Base-by-base conservation (phyloP, 2,329 filamentous ascomycete genomes). In the Stylonectria norvegica region DNA sequence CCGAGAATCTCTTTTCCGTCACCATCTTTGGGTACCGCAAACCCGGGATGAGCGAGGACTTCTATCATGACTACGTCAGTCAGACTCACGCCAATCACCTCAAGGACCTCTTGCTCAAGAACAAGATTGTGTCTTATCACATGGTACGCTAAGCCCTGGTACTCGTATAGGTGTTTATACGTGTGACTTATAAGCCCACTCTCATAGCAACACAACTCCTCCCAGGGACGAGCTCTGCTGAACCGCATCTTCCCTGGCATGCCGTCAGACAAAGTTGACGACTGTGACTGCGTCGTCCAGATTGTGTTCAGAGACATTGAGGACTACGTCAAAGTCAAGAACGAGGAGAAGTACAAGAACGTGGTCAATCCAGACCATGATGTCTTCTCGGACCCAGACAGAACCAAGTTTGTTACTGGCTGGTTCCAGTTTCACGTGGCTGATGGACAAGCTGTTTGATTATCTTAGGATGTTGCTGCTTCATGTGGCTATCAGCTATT, bases 21-120 rank as follows among this genome's bases (percentile, higher is more conserved):
- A 55, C 50, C 10, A 55, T 55, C n/a, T 50, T 50, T 32, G 52
- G 49, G n/a, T 53, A 50, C 20, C 45, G 48, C 12, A 52, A 52
- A 23, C 42, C 47, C 4, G 47, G 45, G 4, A 42, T 53, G 34
- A 43, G 44, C 11, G 50, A 55, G 5, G 47, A 53, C 28, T 44
- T 42, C 31, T 55, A 55, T 15, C 51, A 50, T 23, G 19, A 50
- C 16, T 52, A 55, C 16, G 48, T 55, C 32, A 55, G 49, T 20
- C 30, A 54, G 31, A 47, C 44, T 4, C 50, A 53, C 19, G 42
- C 52, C 17, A 42, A 38, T 12, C 47, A 52, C 27, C 38, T 52
- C 9, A 53, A 48, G 14, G 47, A 48, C 5, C 34, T 55, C 16
- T 46, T 55, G 19, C 31, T 50, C 29, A 44, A 53, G 35, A 53